phyloP scores from a whole-genome alignment of 1,284 basidiomycete genomes.

The Puccinia polysora region DNA sequence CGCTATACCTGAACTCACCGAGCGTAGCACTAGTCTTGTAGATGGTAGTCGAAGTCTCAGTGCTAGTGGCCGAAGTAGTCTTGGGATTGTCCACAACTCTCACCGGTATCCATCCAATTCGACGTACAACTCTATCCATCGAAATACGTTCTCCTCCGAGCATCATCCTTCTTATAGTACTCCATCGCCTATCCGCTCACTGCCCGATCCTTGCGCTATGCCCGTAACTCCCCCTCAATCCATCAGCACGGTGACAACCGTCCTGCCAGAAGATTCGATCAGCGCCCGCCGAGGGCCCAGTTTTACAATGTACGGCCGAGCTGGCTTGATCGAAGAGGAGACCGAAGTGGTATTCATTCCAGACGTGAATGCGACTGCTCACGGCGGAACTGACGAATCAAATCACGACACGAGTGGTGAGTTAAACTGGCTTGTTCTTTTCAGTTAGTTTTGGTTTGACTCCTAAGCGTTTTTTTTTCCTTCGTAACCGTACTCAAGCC shows the following conservation, averaged over 20 bases:
- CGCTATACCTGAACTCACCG: no score
- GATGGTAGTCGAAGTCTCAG: no score
- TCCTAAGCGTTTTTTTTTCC: not conserved
- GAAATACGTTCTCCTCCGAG: not conserved
- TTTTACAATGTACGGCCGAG: constrained; percentile 6
- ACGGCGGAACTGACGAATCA: not conserved
- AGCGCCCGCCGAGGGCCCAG: constrained; percentile 18
- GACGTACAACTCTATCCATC: constrained; percentile 23
- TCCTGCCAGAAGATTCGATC: constrained; percentile 34
- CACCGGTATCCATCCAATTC: no score
- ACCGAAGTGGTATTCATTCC: constrained; percentile 9
- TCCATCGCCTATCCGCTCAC: not conserved
- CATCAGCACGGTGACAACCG: not conserved
- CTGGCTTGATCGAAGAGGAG: constrained; percentile 18
- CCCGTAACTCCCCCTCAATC: constrained; percentile 13
- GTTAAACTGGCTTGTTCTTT: not conserved
- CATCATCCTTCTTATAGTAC: not conserved
- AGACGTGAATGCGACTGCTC: not conserved
- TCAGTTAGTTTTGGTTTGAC: not conserved
- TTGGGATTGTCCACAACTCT: no score
- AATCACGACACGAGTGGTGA: not conserved
- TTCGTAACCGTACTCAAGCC: not conserved
- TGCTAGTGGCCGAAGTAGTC: no score
- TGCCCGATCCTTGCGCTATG: constrained; percentile 7
- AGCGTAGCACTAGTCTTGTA: no score